phyloP scores from a whole-genome alignment of 108 stramenopile genomes.

The Cyclotella atomus region DNA sequence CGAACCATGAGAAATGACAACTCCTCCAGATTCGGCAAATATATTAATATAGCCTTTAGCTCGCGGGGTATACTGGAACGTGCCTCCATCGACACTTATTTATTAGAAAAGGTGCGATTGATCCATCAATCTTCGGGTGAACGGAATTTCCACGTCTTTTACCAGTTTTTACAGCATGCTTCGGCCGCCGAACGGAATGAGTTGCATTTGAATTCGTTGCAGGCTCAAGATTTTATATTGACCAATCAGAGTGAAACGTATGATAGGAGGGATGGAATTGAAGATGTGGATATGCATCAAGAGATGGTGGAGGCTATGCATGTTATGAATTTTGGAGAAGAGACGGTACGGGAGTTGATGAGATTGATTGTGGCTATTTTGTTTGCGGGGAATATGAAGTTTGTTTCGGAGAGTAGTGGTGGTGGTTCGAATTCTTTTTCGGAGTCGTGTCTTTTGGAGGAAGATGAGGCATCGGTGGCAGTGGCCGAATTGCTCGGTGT shows the following conservation, averaged over 20 bases:
- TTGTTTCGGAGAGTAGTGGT: slow-evolving; percentile 16
- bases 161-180: slow-evolving; percentile 71
- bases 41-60: slow-evolving; percentile 81
- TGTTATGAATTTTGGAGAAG: slow-evolving; percentile 58
- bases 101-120: slow-evolving; percentile 94
- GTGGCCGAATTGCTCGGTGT: slow-evolving; percentile 78
- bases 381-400: slow-evolving; percentile 71
- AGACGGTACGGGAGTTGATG: slow-evolving; percentile 48
- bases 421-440: slow-evolving; percentile 17
- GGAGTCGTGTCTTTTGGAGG: slow-evolving; percentile 51
- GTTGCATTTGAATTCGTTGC: slow-evolving; percentile 17
- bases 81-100: slow-evolving; percentile 86
- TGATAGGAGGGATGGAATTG: slow-evolving; percentile 51
- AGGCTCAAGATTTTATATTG: slow-evolving; percentile 40
- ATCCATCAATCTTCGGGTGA: slow-evolving; percentile 83
- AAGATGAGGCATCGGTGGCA: slow-evolving; percentile 50
- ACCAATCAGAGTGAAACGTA: slow-evolving; percentile 58
- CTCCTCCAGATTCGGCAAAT: slow-evolving; percentile 97
- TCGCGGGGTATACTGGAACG: slow-evolving; percentile 59
- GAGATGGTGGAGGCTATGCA: slow-evolving; percentile 68
- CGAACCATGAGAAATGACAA: slow-evolving; percentile 92
- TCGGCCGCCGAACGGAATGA: slow-evolving; percentile 45
- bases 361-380: slow-evolving; percentile 62
- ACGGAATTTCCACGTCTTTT: slow-evolving; percentile 96
- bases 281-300: slow-evolving; percentile 63